Conservation (phyloP, 2,329 filamentous ascomycete species). For the Cephalotrichum gorgonifer region DNA sequence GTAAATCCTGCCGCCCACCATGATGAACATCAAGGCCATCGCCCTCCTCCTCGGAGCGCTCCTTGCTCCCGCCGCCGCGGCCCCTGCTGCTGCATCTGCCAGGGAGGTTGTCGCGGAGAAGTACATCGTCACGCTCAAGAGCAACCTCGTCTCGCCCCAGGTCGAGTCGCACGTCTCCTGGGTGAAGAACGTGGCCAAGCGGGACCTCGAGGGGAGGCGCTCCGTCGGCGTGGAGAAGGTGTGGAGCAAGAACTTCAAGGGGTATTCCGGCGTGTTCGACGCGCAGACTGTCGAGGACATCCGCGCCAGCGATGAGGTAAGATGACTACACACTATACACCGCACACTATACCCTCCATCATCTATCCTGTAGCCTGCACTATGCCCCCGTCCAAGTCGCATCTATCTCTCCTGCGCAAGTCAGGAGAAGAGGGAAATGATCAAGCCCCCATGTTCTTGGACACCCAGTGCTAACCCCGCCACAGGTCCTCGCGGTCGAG, state of each 20-base stretch:
- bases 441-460: neutral
- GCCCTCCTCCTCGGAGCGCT: conserved; percentile 16
- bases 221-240: neutral
- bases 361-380: too few species aligned
- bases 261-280: conserved; percentile 9
- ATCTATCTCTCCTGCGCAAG: too few species aligned
- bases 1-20: neutral
- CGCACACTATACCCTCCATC: too few species aligned
- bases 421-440: neutral
- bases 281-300: conserved; percentile 13
- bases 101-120: conserved; percentile 20
- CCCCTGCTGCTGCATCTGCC: conserved; percentile 10
- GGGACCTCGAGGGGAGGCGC: conserved; percentile 17
- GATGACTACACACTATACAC: too few species aligned
- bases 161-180: conserved; percentile 23
- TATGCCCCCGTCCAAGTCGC: too few species aligned
- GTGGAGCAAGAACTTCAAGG: conserved; percentile 6
- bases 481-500: neutral
- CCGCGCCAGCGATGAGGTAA: conserved; percentile 26
- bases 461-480: neutral
- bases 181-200: conserved; percentile 19
- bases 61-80: conserved; percentile 20
- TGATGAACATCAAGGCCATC: conserved; percentile 4
- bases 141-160: conserved; percentile 17
- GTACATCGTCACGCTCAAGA: conserved; percentile 36